Conservation (phyloP, 2,329 filamentous ascomycete genomes). For the Hirsutella thompsonii region DNA sequence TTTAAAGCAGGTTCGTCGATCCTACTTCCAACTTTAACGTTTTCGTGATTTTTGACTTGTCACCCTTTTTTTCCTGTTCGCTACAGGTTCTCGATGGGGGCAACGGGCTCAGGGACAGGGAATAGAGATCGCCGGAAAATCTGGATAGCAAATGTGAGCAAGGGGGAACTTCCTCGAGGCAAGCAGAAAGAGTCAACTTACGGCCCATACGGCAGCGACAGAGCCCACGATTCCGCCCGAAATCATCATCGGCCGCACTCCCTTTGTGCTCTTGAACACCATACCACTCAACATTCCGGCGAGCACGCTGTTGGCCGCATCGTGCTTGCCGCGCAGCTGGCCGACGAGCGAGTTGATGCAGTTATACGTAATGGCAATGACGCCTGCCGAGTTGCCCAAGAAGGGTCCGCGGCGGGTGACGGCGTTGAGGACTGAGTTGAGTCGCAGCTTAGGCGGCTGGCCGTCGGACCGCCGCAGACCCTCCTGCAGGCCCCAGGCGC, state of each 20-base stretch:
- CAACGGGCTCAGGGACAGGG: slow-evolving; percentile 19
- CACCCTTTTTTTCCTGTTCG: neutral
- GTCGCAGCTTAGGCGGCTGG: slow-evolving; percentile 74
- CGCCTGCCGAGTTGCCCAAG: slow-evolving; percentile 88
- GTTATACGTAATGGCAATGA: slow-evolving; percentile 94
- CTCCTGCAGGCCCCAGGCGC: slow-evolving; percentile 85
- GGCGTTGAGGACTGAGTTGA: slow-evolving; percentile 92
- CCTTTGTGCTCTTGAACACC: slow-evolving; percentile 92
- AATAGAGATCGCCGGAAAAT: slow-evolving; percentile 26
- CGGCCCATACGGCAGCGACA: slow-evolving; percentile 79
- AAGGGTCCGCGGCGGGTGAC: slow-evolving; percentile 89
- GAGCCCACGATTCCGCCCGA: slow-evolving; percentile 81
- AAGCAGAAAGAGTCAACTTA: no score
- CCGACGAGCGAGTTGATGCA: slow-evolving; percentile 78
- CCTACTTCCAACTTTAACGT: neutral
- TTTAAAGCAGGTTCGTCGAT: no score
- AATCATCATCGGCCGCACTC: slow-evolving; percentile 84
- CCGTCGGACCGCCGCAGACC: slow-evolving; percentile 67
- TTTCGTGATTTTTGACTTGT: neutral
- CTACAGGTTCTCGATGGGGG: slow-evolving; percentile 16
- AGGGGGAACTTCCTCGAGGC: no score
- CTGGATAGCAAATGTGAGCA: neutral
- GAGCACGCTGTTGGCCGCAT: slow-evolving; percentile 74
- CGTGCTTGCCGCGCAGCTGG: slow-evolving; percentile 70
- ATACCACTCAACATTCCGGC: slow-evolving; percentile 84